Percentiles rank a stretch among this genome's conserved stretches.
These are phyloP conservation scores for Phyllosticta paracitricarpa DNA, from an alignment of 2,329 filamentous ascomycete genomes.

Conservation along the genomic window DNA sequence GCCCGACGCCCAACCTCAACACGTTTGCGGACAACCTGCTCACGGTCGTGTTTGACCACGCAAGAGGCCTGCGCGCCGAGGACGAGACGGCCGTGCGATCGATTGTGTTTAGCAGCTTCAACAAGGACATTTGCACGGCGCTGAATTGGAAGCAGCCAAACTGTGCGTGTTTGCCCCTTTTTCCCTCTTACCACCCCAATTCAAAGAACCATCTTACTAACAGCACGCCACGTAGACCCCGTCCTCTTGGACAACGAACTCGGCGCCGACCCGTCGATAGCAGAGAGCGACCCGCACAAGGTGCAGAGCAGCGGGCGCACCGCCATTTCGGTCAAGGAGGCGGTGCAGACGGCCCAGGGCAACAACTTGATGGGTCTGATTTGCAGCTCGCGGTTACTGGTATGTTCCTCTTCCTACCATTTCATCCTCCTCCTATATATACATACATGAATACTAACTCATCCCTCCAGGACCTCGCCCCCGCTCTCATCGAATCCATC, in stretches of 20 bases:
- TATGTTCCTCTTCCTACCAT: slow-evolving; percentile 34
- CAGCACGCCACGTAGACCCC: slow-evolving; percentile 47
- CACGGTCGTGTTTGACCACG: slow-evolving; percentile 82
- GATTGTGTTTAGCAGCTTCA: slow-evolving; percentile 91
- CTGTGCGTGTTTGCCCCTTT: slow-evolving; percentile 42
- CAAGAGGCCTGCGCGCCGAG: slow-evolving; percentile 55
- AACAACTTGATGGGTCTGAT: slow-evolving; percentile 99
- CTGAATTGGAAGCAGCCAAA: slow-evolving; percentile 99
- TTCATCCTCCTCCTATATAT: too few relatives aligned
- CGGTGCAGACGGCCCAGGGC: slow-evolving; percentile 80
- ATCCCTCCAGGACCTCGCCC: slow-evolving; percentile 67
- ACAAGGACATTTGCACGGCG: slow-evolving; percentile 79
- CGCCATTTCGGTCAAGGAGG: slow-evolving; percentile 85
- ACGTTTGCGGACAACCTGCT: slow-evolving; percentile 75
- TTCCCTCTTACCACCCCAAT: not conserved
- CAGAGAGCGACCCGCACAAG: slow-evolving; percentile 26
- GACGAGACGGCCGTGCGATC: slow-evolving; percentile 63
- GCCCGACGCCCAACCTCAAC: slow-evolving; percentile 75
- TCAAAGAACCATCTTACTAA: not conserved
- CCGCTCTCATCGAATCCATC: slow-evolving; percentile 82
- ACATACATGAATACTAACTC: not conserved
- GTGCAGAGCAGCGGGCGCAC: slow-evolving; percentile 56
- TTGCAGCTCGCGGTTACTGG: slow-evolving; percentile 76
- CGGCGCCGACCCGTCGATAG: slow-evolving; percentile 47
- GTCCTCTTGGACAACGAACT: slow-evolving; percentile 93